A percentile compares a stretch with the other conserved stretches of the same genome.
phyloP scores from a whole-genome alignment of 2,329 filamentous ascomycete genomes.

The Aspergillus amoenus region DNA sequence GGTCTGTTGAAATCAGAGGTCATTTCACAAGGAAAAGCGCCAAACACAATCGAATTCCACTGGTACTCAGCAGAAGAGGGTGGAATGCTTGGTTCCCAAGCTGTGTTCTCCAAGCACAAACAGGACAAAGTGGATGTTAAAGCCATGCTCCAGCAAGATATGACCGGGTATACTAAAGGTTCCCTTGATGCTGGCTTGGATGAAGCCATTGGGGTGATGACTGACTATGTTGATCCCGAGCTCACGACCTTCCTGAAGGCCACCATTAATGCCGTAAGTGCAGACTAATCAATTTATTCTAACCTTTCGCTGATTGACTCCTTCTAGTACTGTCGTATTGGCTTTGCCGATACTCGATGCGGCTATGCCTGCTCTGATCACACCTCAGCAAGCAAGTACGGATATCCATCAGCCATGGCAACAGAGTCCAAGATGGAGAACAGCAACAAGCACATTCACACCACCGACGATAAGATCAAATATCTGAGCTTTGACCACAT shows the following conservation, averaged over 20 bases:
- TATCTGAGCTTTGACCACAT: constrained; percentile 83
- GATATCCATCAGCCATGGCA: constrained; percentile 65
- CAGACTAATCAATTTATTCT: not conserved
- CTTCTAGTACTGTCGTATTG: constrained; percentile 77
- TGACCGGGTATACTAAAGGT: constrained; percentile 86
- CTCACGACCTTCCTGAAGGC: constrained; percentile 90
- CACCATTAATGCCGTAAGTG: constrained; percentile 66
- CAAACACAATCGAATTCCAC: constrained; percentile 93
- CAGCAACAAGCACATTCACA: constrained; percentile 70
- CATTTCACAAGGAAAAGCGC: constrained; percentile 67
- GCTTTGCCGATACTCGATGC: constrained; percentile 83
- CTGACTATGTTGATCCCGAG: constrained; percentile 80
- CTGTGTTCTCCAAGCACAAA: constrained; percentile 81
- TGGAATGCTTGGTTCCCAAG: constrained; percentile 82
- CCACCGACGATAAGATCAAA: constrained; percentile 68
- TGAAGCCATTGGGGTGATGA: constrained; percentile 89
- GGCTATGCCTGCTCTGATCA: constrained; percentile 80
- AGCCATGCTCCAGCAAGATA: constrained; percentile 98
- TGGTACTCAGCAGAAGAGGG: constrained; percentile 94
- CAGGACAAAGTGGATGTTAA: constrained; percentile 72
- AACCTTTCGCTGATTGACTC: constrained; percentile 11
- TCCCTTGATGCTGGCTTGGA: constrained; percentile 78
- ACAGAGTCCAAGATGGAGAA: constrained; percentile 62
- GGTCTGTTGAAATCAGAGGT: constrained; percentile 73
- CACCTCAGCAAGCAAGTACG: constrained; percentile 64